These are phyloP conservation scores for Sarocladium oryzae DNA, from an alignment of 2,329 filamentous ascomycete genomes.

Conservation along the genomic window DNA sequence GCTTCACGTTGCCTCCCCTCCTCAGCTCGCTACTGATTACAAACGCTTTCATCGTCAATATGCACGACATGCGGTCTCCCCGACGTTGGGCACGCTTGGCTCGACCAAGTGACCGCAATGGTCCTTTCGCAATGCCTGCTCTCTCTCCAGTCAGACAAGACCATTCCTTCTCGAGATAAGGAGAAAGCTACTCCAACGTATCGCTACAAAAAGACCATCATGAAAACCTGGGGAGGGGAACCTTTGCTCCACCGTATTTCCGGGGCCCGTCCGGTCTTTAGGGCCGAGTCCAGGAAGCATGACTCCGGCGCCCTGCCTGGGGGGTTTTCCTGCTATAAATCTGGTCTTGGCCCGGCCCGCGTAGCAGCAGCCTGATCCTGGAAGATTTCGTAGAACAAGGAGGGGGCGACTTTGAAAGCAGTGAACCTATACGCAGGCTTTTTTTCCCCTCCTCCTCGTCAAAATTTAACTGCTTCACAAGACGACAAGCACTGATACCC, in stretches of 20 bases:
- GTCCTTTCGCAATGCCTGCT: background rate
- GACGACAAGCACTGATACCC: background rate
- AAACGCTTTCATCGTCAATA: background rate
- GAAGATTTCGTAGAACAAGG: too few relatives aligned
- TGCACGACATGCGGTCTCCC: background rate
- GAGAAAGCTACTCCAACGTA: background rate
- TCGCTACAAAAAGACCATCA: background rate
- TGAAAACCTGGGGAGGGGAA: background rate
- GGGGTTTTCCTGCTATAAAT: background rate
- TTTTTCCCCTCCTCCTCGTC: too few relatives aligned
- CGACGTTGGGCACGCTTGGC: background rate
- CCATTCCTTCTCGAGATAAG: background rate
- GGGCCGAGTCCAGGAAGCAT: slow-evolving; percentile 4
- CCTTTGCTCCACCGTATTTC: slow-evolving; percentile 3
- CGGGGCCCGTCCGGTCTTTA: background rate
- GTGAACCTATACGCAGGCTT: too few relatives aligned
- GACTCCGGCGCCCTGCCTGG: background rate
- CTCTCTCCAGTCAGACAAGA: background rate
- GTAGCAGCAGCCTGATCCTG: background rate
- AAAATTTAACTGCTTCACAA: too few relatives aligned
- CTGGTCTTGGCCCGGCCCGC: background rate
- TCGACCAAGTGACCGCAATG: background rate
- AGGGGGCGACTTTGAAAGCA: too few relatives aligned
- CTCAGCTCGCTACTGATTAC: background rate
- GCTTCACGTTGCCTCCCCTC: background rate